Evolutionary conservation across 148 eudicot species (phyloP).

Genomic region (Rhododendron molle): DNA sequence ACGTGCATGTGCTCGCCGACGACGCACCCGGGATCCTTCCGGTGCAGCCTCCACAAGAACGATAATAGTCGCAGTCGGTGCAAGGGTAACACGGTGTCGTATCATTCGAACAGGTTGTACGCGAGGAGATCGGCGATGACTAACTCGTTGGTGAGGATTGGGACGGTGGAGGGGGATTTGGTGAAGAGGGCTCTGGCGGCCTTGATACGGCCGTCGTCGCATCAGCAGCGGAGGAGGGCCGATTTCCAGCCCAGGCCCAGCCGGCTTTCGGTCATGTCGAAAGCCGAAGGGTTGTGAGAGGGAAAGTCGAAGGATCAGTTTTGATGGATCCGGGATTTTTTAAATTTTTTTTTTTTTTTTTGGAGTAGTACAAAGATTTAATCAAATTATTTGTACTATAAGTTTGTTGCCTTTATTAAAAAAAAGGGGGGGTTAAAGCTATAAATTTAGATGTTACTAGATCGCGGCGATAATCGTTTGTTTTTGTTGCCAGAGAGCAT

Average conservation of each 20-base stretch:
- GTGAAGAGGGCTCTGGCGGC: constrained; percentile 49
- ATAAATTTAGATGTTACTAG: not conserved
- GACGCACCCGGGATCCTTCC: constrained; percentile 20
- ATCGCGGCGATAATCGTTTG: not conserved
- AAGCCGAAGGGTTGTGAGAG: constrained; percentile 14
- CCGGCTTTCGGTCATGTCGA: constrained; percentile 45
- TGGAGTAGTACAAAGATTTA: not conserved
- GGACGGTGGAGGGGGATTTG: constrained; percentile 59
- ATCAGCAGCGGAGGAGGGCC: constrained; percentile 39
- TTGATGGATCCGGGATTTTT: not conserved
- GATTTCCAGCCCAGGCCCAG: constrained; percentile 42
- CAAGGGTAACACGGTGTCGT: constrained; percentile 14
- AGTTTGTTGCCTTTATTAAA: not conserved
- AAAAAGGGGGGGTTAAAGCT: not conserved
- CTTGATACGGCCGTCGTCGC: constrained; percentile 53
- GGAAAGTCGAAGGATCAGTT: not conserved
- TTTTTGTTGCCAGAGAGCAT: no score
- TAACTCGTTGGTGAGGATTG: constrained; percentile 57
- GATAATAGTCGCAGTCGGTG: not conserved
- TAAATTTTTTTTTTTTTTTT: not conserved
- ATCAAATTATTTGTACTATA: not conserved
- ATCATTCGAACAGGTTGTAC: constrained; percentile 32
- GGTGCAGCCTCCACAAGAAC: constrained; percentile 24
- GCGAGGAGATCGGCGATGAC: constrained; percentile 57
- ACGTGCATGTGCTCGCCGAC: constrained; percentile 18